A percentile compares a stretch with the other conserved stretches of the same genome.
phyloP scores from a whole-genome alignment of 257 asterid genomes.

The Coffea eugenioides region DNA sequence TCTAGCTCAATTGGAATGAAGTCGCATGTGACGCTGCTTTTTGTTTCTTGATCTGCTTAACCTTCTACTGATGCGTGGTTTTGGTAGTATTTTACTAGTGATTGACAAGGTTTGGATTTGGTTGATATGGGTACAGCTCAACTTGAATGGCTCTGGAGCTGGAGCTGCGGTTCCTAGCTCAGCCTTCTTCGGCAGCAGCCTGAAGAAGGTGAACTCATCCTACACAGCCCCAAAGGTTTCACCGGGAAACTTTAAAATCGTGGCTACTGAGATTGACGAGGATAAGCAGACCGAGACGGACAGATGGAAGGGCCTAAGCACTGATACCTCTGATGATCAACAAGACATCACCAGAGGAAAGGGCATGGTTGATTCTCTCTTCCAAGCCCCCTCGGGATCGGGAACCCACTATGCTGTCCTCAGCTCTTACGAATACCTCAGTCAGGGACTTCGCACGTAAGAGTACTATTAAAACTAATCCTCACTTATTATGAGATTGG shows the following conservation, averaged over 20 bases:
- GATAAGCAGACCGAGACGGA: constrained; percentile 41
- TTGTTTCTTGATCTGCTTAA: too few relatives aligned
- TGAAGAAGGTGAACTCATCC: constrained; percentile 44
- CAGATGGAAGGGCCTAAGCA: constrained; percentile 65
- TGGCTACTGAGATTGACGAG: constrained; percentile 45
- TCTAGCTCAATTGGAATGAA: not conserved
- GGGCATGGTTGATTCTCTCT: constrained; percentile 66
- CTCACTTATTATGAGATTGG: too few relatives aligned
- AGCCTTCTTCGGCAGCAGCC: constrained; percentile 47
- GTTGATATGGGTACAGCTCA: constrained; percentile 40
- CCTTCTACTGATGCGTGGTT: too few relatives aligned
- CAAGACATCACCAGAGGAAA: constrained; percentile 82
- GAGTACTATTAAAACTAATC: not conserved
- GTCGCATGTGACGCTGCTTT: not conserved
- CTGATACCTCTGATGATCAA: constrained; percentile 68
- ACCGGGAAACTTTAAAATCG: constrained; percentile 37
- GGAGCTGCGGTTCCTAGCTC: constrained; percentile 45
- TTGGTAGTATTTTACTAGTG: too few relatives aligned
- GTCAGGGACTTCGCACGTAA: constrained; percentile 63
- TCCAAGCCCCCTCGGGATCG: constrained; percentile 70
- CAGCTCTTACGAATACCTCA: constrained; percentile 70
- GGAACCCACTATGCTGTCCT: constrained; percentile 72
- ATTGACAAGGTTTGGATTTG: not conserved
- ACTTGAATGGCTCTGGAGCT: constrained; percentile 42
- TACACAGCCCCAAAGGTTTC: constrained; percentile 28